Percentiles rank a stretch among this genome's conserved stretches.
Evolutionary conservation across 306 rosid species (phyloP).

Genomic region (Arachis hypogaea): DNA sequence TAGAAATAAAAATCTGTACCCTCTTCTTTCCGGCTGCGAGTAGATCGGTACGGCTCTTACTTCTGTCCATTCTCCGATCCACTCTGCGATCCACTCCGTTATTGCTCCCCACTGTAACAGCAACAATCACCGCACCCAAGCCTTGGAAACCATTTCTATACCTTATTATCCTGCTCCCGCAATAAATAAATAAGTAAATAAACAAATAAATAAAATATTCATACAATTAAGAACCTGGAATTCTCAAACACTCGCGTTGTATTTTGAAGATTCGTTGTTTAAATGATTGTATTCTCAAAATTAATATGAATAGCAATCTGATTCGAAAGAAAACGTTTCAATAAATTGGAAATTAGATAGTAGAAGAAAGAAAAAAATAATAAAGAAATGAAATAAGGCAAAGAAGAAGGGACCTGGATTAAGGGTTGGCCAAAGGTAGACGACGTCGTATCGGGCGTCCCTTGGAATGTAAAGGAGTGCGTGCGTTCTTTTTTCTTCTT

Average conservation of each 20-base stretch:
- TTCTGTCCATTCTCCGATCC: slow-evolving; percentile 83
- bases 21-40: slow-evolving; percentile 86
- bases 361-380: neutral
- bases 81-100: slow-evolving; percentile 72
- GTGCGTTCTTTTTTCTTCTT: slow-evolving; percentile 6
- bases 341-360: neutral
- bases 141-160: slow-evolving; percentile 45
- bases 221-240: neutral
- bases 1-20: slow-evolving; percentile 44
- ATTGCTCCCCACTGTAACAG: slow-evolving; percentile 48
- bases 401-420: slow-evolving; percentile 47
- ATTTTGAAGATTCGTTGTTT: neutral
- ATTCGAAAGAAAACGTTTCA: slow-evolving; percentile 18
- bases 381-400: neutral
- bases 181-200: neutral
- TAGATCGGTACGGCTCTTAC: slow-evolving; percentile 90
- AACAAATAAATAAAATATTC: neutral
- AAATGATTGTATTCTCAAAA: slow-evolving; percentile 1
- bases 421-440: slow-evolving; percentile 21
- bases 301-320: neutral
- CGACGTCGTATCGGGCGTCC: slow-evolving; percentile 35
- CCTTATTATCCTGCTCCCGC: slow-evolving; percentile 42
- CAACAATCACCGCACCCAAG: slow-evolving; percentile 41
- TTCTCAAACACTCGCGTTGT: neutral
- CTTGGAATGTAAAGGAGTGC: neutral